Conservation (phyloP, 306 rosid genomes). For the Malus asiatica region DNA sequence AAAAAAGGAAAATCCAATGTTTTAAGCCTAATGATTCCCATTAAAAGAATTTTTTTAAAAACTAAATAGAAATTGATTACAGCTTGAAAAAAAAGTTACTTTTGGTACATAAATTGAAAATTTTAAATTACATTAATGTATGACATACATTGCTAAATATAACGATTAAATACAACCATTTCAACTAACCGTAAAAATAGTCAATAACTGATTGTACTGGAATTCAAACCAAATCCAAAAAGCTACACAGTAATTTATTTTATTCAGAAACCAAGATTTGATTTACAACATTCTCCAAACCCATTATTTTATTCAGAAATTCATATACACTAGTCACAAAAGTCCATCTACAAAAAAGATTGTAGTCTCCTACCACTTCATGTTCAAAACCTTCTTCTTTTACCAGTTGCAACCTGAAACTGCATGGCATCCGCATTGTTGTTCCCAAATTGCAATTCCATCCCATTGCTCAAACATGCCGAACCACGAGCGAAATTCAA, state of each 20-base stretch:
- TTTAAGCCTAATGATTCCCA: background rate
- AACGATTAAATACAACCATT: no score
- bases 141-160: no score
- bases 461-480: background rate
- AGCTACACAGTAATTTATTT: background rate
- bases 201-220: background rate
- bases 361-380: background rate
- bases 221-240: background rate
- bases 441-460: background rate
- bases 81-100: background rate
- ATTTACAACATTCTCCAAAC: background rate
- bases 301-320: background rate
- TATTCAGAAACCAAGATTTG: background rate
- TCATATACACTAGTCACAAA: background rate
- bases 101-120: background rate
- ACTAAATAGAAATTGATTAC: background rate
- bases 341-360: background rate
- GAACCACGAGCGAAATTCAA: background rate
- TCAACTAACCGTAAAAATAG: no score
- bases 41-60: no score
- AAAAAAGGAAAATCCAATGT: background rate
- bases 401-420: background rate
- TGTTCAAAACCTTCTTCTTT: background rate
- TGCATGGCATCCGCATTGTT: background rate
- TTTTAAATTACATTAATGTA: no score